Evolutionary conservation across 441 rosid genomes (phyloP), one percentile per base, ranked within the genome.

Genomic region (Brassica balearica): DNA sequence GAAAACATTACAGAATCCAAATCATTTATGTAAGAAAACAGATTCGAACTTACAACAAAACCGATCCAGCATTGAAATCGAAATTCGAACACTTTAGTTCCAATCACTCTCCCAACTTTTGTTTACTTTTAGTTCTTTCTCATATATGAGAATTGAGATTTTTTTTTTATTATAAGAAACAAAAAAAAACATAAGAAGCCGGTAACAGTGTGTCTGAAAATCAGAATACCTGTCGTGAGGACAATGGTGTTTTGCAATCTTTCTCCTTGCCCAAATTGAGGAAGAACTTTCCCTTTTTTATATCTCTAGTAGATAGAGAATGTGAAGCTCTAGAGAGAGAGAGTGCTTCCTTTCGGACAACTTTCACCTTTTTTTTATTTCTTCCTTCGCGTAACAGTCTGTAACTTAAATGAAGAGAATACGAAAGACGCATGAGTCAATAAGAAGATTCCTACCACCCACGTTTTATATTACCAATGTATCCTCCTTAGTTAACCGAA

Each of bases 341-440:
- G 60, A 41, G 78, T 23, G 10, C 41, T 36, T 69, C 74, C 71
- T 65, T 66, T 78, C 48, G 23, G 77, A 73, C 78, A 73, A 59
- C 73, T 78, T 78, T 61, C 69, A 48, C 25, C 69, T 58, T 41
- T 27, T 25, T 25, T 48, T 23, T 14, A 25, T 15, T 48, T 8
- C 19, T 41, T 9, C 61, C 71, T 55, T 74, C 3, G 71, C 75
- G 75, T 79, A 80, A 80, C 82, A 80, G 82, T 46, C 82, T 75
- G 82, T 72, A 61, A 66, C 23, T 63, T 63, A 5, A 10, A 14
- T 5, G 17, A 60, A 11, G 59, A 55, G 58, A 67, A 64, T 74
- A 69, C 72, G 41, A 74, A 64, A 38, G 62, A 79, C 74, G 11
- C 62, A 41, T 5, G 22, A 79, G 79, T 79, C 82, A 14, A 70